Percentiles rank a stretch among this genome's conserved stretches.
Evolutionary conservation across 768 basidiomycete genomes (phyloP).

Genomic region (Pleurotus cornucopiae): DNA sequence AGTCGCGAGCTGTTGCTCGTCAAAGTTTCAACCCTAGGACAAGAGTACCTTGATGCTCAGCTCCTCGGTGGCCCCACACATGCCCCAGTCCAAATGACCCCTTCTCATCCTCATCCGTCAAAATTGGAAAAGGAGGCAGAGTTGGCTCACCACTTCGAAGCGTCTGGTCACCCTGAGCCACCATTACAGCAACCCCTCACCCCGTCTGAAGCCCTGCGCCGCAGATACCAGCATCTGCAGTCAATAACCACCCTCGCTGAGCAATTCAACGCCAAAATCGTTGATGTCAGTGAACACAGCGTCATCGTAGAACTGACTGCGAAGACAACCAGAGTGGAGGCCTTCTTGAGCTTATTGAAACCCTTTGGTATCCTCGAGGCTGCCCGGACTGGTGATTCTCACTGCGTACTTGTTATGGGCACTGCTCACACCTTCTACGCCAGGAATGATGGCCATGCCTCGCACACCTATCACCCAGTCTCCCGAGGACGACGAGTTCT

Average conservation of each 20-base stretch:
- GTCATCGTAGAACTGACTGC: conserved; percentile 94
- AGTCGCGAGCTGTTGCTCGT: conserved; percentile 91
- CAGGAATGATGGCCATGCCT: conserved; percentile 98
- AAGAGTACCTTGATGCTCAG: conserved; percentile 94
- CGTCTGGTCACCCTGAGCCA: not conserved
- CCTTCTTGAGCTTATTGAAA: conserved; percentile 86
- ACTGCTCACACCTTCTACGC: not conserved
- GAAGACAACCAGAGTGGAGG: conserved; percentile 88
- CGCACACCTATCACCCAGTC: conserved; percentile 78
- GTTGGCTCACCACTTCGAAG: conserved; percentile 76
- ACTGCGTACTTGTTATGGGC: not conserved
- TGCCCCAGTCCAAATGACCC: conserved; percentile 52
- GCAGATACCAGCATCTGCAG: conserved; percentile 85
- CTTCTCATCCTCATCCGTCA: not conserved
- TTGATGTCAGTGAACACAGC: conserved; percentile 92
- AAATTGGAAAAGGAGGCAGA: conserved; percentile 70
- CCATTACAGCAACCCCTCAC: conserved; percentile 46
- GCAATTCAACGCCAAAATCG: conserved; percentile 91
- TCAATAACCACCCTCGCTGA: conserved; percentile 80
- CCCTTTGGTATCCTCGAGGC: conserved; percentile 96
- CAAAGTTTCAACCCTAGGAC: conserved; percentile 96
- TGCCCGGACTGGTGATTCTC: conserved; percentile 74
- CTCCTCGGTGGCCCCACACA: conserved; percentile 82
- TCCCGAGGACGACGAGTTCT: conserved; percentile 47
- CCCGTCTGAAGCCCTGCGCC: conserved; percentile 81